Conservation (phyloP, 2,329 filamentous ascomycete genomes). For the Pseudocercospora musae region DNA sequence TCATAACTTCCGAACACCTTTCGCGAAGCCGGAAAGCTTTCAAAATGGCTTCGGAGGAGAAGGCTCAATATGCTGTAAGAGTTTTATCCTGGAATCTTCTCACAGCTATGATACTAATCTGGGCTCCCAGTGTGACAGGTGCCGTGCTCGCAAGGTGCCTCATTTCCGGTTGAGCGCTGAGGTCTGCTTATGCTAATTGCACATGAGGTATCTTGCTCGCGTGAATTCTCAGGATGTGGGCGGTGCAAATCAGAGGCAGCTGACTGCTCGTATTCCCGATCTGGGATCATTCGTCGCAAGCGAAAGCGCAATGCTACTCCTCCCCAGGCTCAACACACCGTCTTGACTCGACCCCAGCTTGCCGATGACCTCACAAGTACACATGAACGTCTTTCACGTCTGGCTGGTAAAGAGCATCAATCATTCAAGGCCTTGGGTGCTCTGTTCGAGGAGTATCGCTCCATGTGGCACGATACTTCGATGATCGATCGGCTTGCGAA, state of each 20-base stretch:
- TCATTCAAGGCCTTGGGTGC: neutral
- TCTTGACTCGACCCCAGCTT: neutral
- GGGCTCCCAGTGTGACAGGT: slow-evolving; percentile 19
- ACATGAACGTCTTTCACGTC: neutral
- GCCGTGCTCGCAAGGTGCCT: slow-evolving; percentile 20
- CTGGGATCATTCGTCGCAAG: neutral
- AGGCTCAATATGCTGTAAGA: neutral
- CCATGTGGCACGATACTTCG: neutral
- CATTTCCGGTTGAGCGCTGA: neutral
- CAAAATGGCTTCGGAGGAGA: neutral
- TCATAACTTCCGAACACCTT: neutral
- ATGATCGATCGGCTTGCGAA: neutral
- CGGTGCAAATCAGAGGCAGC: neutral
- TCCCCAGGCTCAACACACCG: neutral
- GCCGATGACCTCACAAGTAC: neutral
- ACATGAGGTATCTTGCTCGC: neutral
- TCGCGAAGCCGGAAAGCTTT: neutral
- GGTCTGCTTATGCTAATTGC: neutral
- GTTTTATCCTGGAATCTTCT: neutral
- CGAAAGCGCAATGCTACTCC: neutral
- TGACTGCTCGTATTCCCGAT: neutral
- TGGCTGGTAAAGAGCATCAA: neutral
- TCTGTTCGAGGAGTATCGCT: neutral
- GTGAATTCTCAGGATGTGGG: neutral
- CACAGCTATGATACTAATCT: neutral